Evolutionary conservation across 352 stramenopile species (phyloP).

Genomic region (Phytophthora nicotianae): DNA sequence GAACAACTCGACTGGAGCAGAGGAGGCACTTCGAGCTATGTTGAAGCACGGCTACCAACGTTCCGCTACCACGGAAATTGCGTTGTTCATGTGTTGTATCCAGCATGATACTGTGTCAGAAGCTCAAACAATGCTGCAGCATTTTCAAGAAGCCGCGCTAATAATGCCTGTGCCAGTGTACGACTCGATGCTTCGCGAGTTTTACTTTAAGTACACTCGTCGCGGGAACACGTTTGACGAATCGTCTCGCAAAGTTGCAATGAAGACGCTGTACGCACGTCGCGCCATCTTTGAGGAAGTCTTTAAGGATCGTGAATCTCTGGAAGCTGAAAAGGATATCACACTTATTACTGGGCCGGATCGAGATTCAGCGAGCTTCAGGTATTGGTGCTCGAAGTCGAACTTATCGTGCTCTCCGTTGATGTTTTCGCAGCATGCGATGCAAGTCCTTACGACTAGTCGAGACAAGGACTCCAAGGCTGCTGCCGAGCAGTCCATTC

Average conservation of each 20-base stretch:
- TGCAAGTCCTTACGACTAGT: slow-evolving; percentile 71
- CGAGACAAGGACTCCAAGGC: slow-evolving; percentile 72
- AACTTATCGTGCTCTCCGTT: slow-evolving; percentile 53
- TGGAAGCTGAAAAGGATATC: slow-evolving; percentile 29
- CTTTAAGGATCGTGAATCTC: slow-evolving; percentile 44
- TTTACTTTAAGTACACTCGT: slow-evolving; percentile 82
- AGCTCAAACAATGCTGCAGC: slow-evolving; percentile 44
- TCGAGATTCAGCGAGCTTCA: slow-evolving; percentile 32
- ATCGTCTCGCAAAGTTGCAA: slow-evolving; percentile 55
- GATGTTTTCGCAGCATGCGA: slow-evolving; percentile 76
- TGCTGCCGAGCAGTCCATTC: slow-evolving; percentile 51
- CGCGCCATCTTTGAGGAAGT: slow-evolving; percentile 61
- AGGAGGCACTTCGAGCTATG: slow-evolving; percentile 57
- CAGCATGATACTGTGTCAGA: slow-evolving; percentile 45
- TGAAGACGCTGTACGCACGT: slow-evolving; percentile 65
- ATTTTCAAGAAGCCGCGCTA: slow-evolving; percentile 49
- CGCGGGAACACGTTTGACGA: slow-evolving; percentile 63
- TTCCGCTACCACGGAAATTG: slow-evolving; percentile 63
- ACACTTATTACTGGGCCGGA: slow-evolving; percentile 5
- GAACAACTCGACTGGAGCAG: slow-evolving; percentile 53
- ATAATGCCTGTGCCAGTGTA: slow-evolving; percentile 69
- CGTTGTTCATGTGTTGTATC: slow-evolving; percentile 69
- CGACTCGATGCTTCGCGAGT: slow-evolving; percentile 70
- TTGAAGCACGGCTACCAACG: slow-evolving; percentile 45
- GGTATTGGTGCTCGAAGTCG: slow-evolving; percentile 60